phyloP scores from a whole-genome alignment of 257 asterid species.

The Haberlea rhodopensis region DNA sequence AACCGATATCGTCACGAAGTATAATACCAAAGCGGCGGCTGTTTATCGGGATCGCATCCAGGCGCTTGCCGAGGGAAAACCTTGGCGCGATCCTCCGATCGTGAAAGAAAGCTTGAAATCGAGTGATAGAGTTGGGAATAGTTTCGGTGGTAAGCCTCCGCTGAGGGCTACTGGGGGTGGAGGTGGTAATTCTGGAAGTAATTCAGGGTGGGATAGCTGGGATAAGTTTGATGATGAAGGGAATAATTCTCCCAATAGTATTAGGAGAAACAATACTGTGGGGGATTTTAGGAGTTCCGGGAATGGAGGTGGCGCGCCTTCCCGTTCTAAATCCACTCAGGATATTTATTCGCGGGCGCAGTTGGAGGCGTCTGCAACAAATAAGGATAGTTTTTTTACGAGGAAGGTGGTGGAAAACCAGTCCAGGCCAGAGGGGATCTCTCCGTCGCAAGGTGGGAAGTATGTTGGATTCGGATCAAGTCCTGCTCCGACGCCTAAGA shows the following conservation, averaged over 20 bases:
- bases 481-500: slow-evolving; percentile 48
- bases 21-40: slow-evolving; percentile 73
- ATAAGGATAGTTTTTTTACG: slow-evolving; percentile 67
- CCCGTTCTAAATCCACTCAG: slow-evolving; percentile 65
- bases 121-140: slow-evolving; percentile 8
- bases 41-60: slow-evolving; percentile 80
- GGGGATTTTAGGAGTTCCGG: slow-evolving; percentile 77
- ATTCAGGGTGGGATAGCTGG: slow-evolving; percentile 91
- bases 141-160: slow-evolving; percentile 53
- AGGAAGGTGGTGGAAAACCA: slow-evolving; percentile 67
- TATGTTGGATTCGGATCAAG: slow-evolving; percentile 87
- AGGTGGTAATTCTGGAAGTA: slow-evolving; percentile 34
- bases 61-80: slow-evolving; percentile 82
- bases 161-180: slow-evolving; percentile 39
- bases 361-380: slow-evolving; percentile 82
- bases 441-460: slow-evolving; percentile 93
- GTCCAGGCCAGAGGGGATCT: slow-evolving; percentile 73
- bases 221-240: slow-evolving; percentile 65
- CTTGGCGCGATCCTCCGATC: slow-evolving; percentile 87
- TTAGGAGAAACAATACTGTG: slow-evolving; percentile 69
- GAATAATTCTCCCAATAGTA: slow-evolving; percentile 32
- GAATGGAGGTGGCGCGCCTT: slow-evolving; percentile 44
- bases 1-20: slow-evolving; percentile 72
- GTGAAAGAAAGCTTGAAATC: slow-evolving; percentile 51
- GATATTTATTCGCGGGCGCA: slow-evolving; percentile 59